These are phyloP conservation scores for Cymodocea nodosa DNA, from an alignment of 116 monocot genomes.

Conservation along the genomic window DNA sequence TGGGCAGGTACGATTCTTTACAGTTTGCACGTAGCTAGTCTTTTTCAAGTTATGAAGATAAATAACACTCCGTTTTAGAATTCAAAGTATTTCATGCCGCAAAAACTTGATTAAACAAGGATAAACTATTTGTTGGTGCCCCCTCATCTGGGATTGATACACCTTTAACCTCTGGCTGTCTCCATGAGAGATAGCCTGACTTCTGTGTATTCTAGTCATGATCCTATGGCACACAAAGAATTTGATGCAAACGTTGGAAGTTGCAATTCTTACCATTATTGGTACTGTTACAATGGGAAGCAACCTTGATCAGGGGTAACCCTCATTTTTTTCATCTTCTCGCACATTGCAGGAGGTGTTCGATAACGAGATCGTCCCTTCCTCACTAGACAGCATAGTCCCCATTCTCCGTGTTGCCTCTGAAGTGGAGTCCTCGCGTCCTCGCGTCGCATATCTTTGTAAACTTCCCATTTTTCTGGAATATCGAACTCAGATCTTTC, in stretches of 20 bases:
- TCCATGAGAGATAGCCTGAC: conserved; percentile 59
- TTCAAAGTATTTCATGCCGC: too few species aligned
- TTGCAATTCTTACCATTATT: conserved; percentile 93
- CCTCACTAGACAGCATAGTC: too few species aligned
- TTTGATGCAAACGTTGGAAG: conserved; percentile 32
- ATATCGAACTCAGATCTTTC: neutral
- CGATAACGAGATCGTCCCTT: conserved; percentile 91
- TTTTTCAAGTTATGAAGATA: too few species aligned
- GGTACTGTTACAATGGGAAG: conserved; percentile 76
- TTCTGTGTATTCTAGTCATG: too few species aligned
- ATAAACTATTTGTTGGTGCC: conserved; percentile 32
- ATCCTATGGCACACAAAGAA: conserved; percentile 4
- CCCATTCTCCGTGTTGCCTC: too few species aligned
- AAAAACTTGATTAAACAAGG: conserved; percentile 10
- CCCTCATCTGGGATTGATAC: conserved; percentile 51
- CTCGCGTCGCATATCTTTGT: too few species aligned
- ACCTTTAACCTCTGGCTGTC: conserved; percentile 81
- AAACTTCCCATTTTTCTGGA: neutral
- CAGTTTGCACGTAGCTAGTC: neutral
- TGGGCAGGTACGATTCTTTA: conserved; percentile 50
- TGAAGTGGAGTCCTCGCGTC: too few species aligned
- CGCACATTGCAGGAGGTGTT: conserved; percentile 75
- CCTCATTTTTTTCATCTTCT: neutral
- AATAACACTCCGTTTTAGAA: neutral
- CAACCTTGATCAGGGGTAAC: conserved; percentile 94